Percentiles rank a stretch among this genome's conserved stretches.
Evolutionary conservation across 1,139 yeast species (phyloP).

Genomic region (Trichomonascaceae sp.): DNA sequence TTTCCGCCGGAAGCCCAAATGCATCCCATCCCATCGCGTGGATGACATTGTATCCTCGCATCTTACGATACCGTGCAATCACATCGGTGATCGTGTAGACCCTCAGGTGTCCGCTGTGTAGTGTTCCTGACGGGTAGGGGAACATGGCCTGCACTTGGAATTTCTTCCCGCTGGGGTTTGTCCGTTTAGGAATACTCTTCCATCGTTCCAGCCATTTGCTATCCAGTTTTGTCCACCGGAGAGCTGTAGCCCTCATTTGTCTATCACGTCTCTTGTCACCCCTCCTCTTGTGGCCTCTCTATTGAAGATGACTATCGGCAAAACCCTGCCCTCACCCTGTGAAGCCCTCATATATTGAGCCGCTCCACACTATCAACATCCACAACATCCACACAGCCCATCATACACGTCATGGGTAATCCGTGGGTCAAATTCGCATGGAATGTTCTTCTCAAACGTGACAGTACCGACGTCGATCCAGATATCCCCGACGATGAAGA

Average conservation of each 20-base stretch:
- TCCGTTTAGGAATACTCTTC: conserved; percentile 15
- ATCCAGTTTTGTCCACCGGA: conserved; percentile 10
- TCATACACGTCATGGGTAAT: too few species aligned
- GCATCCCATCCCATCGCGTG: conserved; percentile 99
- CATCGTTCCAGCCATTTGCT: conserved; percentile 23
- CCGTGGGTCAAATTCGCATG: too few species aligned
- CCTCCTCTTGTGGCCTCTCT: too few species aligned
- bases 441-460: conserved; percentile 16
- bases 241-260: not conserved
- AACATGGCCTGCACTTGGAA: conserved; percentile 77
- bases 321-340: too few species aligned
- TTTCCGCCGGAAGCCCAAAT: conserved; percentile 95
- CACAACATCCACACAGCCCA: too few species aligned
- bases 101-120: conserved; percentile 88
- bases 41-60: conserved; percentile 63
- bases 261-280: too few species aligned
- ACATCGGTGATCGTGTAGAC: conserved; percentile 88
- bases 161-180: conserved; percentile 21
- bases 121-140: conserved; percentile 88
- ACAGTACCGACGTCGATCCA: conserved; percentile 29
- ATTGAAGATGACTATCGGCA: too few species aligned
- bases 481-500: conserved; percentile 37
- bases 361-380: too few species aligned
- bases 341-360: too few species aligned
- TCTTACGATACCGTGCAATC: conserved; percentile 61